Evolutionary conservation across 1,284 basidiomycete species (phyloP).

Genomic region (Sporisorium iseilematis-ciliati): DNA sequence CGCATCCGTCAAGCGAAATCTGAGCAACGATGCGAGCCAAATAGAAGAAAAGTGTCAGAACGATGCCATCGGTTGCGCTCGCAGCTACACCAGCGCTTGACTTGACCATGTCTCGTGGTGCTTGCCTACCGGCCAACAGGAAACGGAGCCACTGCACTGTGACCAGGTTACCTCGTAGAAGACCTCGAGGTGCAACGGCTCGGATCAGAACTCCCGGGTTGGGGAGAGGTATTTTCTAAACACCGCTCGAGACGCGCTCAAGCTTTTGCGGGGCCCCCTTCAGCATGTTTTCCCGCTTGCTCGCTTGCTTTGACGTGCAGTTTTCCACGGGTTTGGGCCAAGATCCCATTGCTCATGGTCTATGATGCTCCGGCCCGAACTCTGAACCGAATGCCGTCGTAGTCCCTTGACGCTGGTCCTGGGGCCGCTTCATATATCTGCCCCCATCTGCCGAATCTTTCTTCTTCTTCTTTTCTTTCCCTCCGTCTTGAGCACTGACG

Average conservation of each 20-base stretch:
- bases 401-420: not conserved
- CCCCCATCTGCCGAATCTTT: not conserved
- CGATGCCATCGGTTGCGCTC: too few species aligned
- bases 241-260: too few species aligned
- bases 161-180: too few species aligned
- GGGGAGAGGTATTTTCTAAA: not conserved
- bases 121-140: too few species aligned
- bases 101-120: too few species aligned
- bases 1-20: too few species aligned
- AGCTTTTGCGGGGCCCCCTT: constrained; percentile 1
- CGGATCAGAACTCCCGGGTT: not conserved
- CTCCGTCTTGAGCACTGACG: not conserved
- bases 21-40: too few species aligned
- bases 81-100: too few species aligned
- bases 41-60: too few species aligned
- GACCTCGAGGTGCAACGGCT: too few species aligned
- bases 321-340: not conserved
- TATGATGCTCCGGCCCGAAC: not conserved
- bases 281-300: not conserved
- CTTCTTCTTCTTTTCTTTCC: not conserved
- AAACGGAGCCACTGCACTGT: too few species aligned
- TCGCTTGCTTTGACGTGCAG: not conserved
- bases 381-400: not conserved
- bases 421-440: not conserved
- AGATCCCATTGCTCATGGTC: not conserved